Evolutionary conservation across 768 basidiomycete species (phyloP).

Genomic region (Mycena epipterygia): DNA sequence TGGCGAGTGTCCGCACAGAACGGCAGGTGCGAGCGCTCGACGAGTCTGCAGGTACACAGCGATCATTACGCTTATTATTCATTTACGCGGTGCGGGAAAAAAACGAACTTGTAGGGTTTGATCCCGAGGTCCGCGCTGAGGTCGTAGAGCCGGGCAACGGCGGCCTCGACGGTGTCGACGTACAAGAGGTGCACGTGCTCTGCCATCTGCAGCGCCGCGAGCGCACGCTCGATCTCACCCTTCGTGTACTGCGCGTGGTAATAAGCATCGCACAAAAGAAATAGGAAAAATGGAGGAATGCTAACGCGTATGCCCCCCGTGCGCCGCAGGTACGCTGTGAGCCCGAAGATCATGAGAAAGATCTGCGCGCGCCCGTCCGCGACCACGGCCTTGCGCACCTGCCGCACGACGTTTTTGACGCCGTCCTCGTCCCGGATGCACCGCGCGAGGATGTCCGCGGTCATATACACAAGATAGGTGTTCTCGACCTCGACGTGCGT

Average conservation of each 20-base stretch:
- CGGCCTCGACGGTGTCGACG: constrained; percentile 25
- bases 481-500: neutral
- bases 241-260: constrained; percentile 17
- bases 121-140: constrained; percentile 41
- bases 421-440: constrained; percentile 15
- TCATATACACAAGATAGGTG: constrained; percentile 18
- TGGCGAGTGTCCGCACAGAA: constrained; percentile 33
- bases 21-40: constrained; percentile 35
- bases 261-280: neutral
- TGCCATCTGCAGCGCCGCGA: constrained; percentile 33
- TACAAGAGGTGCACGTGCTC: constrained; percentile 23
- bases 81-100: neutral
- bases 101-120: constrained; percentile 44
- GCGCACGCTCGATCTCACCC: constrained; percentile 18
- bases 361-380: constrained; percentile 16
- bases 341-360: constrained; percentile 33
- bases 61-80: neutral
- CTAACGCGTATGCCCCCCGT: neutral
- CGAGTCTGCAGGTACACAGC: constrained; percentile 6
- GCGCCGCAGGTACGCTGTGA: constrained; percentile 15
- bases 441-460: constrained; percentile 10
- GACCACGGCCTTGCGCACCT: neutral
- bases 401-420: constrained; percentile 2
- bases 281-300: neutral
- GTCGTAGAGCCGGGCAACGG: constrained; percentile 31